Conservation (phyloP, 2,329 filamentous ascomycete species). For the Dactylonectria estremocensis region DNA sequence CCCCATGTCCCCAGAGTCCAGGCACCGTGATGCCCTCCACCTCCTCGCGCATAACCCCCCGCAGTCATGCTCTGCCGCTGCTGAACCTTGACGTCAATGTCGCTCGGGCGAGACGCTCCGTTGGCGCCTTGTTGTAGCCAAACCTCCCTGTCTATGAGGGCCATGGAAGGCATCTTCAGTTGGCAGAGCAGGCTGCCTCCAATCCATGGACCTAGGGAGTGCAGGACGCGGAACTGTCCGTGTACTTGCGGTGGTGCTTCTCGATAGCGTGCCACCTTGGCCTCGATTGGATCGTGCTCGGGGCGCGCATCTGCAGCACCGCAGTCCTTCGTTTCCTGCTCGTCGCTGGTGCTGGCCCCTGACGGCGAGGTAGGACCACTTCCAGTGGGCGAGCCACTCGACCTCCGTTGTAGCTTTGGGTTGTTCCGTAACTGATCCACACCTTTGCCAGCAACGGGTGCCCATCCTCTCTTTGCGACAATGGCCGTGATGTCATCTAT, state of each 20-base stretch:
- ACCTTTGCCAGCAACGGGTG: slow-evolving; percentile 79
- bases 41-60: slow-evolving; percentile 61
- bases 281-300: slow-evolving; percentile 53
- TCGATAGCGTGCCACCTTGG: slow-evolving; percentile 55
- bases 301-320: slow-evolving; percentile 45
- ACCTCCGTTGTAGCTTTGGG: slow-evolving; percentile 57
- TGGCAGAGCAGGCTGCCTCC: slow-evolving; percentile 80
- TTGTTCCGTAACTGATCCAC: slow-evolving; percentile 69
- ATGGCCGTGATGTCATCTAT: slow-evolving; percentile 81
- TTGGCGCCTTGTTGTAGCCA: slow-evolving; percentile 78
- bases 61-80: slow-evolving; percentile 77
- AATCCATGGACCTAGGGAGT: slow-evolving; percentile 81
- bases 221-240: slow-evolving; percentile 75
- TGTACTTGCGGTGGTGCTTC: slow-evolving; percentile 61
- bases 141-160: slow-evolving; percentile 79
- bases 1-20: slow-evolving; percentile 78
- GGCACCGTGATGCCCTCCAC: slow-evolving; percentile 59
- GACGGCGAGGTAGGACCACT: slow-evolving; percentile 42
- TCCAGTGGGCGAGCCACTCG: slow-evolving; percentile 38
- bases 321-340: slow-evolving; percentile 37
- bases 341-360: slow-evolving; percentile 42
- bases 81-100: slow-evolving; percentile 71
- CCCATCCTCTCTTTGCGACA: slow-evolving; percentile 81
- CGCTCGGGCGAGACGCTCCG: slow-evolving; percentile 72
- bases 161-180: slow-evolving; percentile 78